Evolutionary conservation across 2,329 filamentous ascomycete genomes (phyloP).

Genomic region (Ceratocystis albifundus): DNA sequence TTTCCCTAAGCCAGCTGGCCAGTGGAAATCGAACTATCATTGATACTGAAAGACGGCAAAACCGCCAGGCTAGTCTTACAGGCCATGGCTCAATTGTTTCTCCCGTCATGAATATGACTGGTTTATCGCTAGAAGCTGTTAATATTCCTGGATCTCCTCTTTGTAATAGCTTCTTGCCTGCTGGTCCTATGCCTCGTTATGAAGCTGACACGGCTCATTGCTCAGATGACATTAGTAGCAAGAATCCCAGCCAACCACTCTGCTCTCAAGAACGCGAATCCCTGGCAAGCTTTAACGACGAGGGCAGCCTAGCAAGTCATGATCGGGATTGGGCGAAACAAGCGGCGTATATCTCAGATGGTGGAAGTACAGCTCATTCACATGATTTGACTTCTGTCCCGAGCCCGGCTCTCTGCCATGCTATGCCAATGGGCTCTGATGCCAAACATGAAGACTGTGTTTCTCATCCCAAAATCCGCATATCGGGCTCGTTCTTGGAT

Average conservation of each 20-base stretch:
- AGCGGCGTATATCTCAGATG: constrained; percentile 34
- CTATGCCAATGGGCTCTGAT: constrained; percentile 40
- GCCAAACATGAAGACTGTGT: constrained; percentile 30
- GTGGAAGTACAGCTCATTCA: constrained; percentile 3
- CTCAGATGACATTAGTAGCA: constrained; percentile 41
- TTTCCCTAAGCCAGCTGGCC: constrained; percentile 20
- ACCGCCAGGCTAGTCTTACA: constrained; percentile 33
- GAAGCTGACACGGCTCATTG: background rate
- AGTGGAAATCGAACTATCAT: constrained; percentile 32
- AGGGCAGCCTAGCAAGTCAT: constrained; percentile 26
- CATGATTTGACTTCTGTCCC: constrained; percentile 26
- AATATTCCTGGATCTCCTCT: constrained; percentile 17
- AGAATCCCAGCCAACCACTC: constrained; percentile 41
- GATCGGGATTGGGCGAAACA: constrained; percentile 43
- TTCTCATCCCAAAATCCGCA: constrained; percentile 26
- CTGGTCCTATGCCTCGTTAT: constrained; percentile 29
- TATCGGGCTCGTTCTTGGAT: constrained; percentile 36
- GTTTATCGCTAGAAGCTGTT: constrained; percentile 16
- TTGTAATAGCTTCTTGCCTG: constrained; percentile 20
- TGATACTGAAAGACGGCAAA: constrained; percentile 37
- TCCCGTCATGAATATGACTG: constrained; percentile 23
- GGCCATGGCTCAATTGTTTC: constrained; percentile 33
- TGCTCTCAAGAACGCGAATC: background rate
- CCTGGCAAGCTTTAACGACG: background rate
- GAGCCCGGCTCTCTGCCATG: constrained; percentile 25